A percentile compares a stretch with the other conserved stretches of the same genome.
These are phyloP conservation scores for Dispira parvispora DNA, from an alignment of 192 early-diverging fungal species.

Conservation along the genomic window DNA sequence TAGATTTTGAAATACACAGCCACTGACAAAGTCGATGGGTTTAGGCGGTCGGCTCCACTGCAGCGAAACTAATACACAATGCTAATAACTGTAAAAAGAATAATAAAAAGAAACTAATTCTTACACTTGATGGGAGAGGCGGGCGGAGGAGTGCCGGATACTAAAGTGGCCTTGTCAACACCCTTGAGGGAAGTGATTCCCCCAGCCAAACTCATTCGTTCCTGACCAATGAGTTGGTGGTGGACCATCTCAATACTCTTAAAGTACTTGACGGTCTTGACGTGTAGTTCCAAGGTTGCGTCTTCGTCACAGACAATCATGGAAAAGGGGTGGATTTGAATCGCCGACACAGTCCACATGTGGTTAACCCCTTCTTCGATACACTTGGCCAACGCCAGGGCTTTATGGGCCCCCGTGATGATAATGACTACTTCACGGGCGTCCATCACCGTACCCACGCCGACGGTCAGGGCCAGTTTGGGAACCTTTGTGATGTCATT, in stretches of 20 bases:
- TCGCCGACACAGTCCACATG: conserved; percentile 80
- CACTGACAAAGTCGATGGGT: too few relatives aligned
- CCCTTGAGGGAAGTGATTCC: conserved; percentile 13
- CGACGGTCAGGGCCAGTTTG: conserved; percentile 73
- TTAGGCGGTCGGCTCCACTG: too few relatives aligned
- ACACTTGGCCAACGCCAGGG: conserved; percentile 65
- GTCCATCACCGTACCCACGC: conserved; percentile 80
- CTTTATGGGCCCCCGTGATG: conserved; percentile 77
- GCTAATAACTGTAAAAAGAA: too few relatives aligned
- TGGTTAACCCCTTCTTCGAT: conserved; percentile 73
- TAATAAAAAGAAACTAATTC: too few relatives aligned
- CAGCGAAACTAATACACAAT: too few relatives aligned
- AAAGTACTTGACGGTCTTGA: conserved; percentile 81
- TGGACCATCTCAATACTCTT: conserved; percentile 77
- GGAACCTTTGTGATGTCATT: conserved; percentile 69
- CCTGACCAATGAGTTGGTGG: conserved; percentile 48
- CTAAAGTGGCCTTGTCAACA: background rate
- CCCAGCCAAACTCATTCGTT: conserved; percentile 57
- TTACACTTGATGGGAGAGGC: too few relatives aligned
- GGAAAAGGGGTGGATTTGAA: conserved; percentile 63
- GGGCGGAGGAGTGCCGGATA: background rate
- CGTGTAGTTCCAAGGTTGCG: conserved; percentile 71
- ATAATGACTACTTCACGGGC: conserved; percentile 68
- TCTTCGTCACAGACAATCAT: conserved; percentile 80
- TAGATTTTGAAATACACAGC: too few relatives aligned